These are phyloP conservation scores for Actinomortierella wolfii DNA, from an alignment of 371 early-diverging fungal genomes.

Conservation along the genomic window DNA sequence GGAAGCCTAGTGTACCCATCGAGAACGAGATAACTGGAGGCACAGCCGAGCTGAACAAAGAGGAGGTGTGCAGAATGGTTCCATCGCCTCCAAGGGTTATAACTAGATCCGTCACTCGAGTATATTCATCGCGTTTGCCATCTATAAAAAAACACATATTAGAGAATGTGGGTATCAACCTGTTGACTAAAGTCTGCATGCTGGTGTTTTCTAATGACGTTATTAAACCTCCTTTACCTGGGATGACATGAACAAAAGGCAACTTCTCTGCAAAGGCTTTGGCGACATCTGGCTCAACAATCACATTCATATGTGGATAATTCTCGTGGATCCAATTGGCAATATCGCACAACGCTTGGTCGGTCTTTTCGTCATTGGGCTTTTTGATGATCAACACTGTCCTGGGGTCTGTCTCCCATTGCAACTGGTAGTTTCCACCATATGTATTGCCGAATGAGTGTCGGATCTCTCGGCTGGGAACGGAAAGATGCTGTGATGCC, in stretches of 20 bases:
- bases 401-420: constrained; percentile 72
- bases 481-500: constrained; percentile 12
- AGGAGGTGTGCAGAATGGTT: constrained; percentile 89
- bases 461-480: constrained; percentile 49
- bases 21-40: constrained; percentile 94
- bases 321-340: constrained; percentile 68
- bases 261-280: constrained; percentile 56
- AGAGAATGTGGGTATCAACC: not conserved
- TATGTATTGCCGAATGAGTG: constrained; percentile 66
- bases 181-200: too few species aligned
- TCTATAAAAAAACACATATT: constrained; percentile 8
- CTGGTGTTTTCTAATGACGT: too few species aligned
- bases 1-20: constrained; percentile 91
- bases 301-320: constrained; percentile 65
- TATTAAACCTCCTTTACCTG: constrained; percentile 47
- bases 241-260: constrained; percentile 63
- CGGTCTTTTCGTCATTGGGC: constrained; percentile 68
- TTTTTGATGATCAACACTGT: constrained; percentile 82
- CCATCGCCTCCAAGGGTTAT: constrained; percentile 97
- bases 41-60: constrained; percentile 75
- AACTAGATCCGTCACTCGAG: constrained; percentile 78
- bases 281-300: constrained; percentile 70
- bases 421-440: constrained; percentile 61
- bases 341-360: constrained; percentile 67
- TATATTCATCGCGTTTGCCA: constrained; percentile 52